A percentile compares a stretch with the other conserved stretches of the same genome.
Evolutionary conservation across 257 asterid genomes (phyloP).

Genomic region (Solanum tarijense): DNA sequence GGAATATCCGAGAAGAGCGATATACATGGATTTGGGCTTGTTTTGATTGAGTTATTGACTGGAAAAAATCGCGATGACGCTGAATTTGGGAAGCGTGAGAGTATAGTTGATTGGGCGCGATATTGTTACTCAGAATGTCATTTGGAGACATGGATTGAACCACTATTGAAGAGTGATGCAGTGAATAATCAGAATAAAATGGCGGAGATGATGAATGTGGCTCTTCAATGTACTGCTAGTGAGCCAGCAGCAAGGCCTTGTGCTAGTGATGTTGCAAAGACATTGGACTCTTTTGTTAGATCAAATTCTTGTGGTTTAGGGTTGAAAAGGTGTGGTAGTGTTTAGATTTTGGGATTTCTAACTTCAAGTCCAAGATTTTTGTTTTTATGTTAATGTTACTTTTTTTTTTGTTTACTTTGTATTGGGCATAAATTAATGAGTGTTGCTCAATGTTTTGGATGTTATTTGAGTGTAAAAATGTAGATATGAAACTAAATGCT

Average conservation of each 20-base stretch:
- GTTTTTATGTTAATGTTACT: neutral
- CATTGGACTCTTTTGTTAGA: slow-evolving; percentile 35
- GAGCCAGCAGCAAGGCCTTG: slow-evolving; percentile 59
- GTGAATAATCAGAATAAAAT: slow-evolving; percentile 29
- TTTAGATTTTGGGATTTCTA: slow-evolving; percentile 9
- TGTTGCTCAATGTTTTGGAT: slow-evolving; percentile 24
- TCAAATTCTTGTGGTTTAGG: slow-evolving; percentile 39
- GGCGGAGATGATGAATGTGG: slow-evolving; percentile 71
- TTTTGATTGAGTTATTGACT: slow-evolving; percentile 58
- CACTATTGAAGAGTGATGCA: slow-evolving; percentile 21
- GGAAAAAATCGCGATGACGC: slow-evolving; percentile 49
- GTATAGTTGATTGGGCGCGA: slow-evolving; percentile 73
- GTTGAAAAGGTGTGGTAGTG: slow-evolving; percentile 21
- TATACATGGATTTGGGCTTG: slow-evolving; percentile 51
- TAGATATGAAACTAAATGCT: slow-evolving; percentile 1
- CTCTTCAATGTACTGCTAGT: slow-evolving; percentile 64
- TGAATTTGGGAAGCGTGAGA: slow-evolving; percentile 39
- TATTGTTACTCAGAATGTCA: slow-evolving; percentile 76
- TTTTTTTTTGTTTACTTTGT: slow-evolving; percentile 1
- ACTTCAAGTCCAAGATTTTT: slow-evolving; percentile 9
- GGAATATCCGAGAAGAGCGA: slow-evolving; percentile 36
- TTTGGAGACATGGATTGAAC: slow-evolving; percentile 68
- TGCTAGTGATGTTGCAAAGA: slow-evolving; percentile 30
- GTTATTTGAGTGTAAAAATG: slow-evolving; percentile 22
- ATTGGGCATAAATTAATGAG: slow-evolving; percentile 1